These are phyloP conservation scores for Moesziomyces globuligerus DNA, from an alignment of 1,284 basidiomycete genomes.

Conservation along the genomic window DNA sequence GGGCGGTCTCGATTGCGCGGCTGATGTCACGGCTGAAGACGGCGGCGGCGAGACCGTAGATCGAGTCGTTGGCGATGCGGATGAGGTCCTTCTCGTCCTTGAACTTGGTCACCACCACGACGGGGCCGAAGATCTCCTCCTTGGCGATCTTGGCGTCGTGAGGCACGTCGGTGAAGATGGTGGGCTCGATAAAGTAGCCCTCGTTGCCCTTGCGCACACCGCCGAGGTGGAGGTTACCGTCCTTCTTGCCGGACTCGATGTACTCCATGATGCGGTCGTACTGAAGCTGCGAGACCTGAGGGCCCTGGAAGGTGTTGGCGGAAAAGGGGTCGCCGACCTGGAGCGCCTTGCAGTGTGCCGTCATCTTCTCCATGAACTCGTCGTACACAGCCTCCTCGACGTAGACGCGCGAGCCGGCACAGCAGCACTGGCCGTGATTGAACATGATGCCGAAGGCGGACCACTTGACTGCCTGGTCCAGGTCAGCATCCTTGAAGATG, in stretches of 20 bases:
- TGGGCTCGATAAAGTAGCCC: constrained; percentile 70
- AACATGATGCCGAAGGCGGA: constrained; percentile 82
- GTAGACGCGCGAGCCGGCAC: constrained; percentile 79
- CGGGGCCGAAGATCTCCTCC: constrained; percentile 81
- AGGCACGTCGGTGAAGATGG: constrained; percentile 74
- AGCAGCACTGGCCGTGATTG: constrained; percentile 74
- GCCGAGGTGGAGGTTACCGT: constrained; percentile 78
- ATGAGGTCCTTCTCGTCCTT: constrained; percentile 74
- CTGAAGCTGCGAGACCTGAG: constrained; percentile 82
- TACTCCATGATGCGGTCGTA: constrained; percentile 90
- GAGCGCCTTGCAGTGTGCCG: constrained; percentile 71
- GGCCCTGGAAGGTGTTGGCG: constrained; percentile 79
- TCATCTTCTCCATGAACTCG: constrained; percentile 74
- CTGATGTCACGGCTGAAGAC: constrained; percentile 84
- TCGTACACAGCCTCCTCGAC: constrained; percentile 76
- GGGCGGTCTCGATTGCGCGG: constrained; percentile 78
- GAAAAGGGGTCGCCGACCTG: constrained; percentile 84
- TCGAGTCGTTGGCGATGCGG: constrained; percentile 80
- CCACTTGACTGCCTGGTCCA: constrained; percentile 70
- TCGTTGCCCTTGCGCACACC: constrained; percentile 76
- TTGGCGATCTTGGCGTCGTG: constrained; percentile 74
- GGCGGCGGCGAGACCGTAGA: constrained; percentile 85
- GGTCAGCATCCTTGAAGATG: constrained; percentile 74
- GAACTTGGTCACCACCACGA: constrained; percentile 73
- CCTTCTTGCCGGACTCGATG: constrained; percentile 85